Evolutionary conservation across 345 rosid species (phyloP), one percentile per base, ranked within the genome.

Genomic region (Lepidium didymum): DNA sequence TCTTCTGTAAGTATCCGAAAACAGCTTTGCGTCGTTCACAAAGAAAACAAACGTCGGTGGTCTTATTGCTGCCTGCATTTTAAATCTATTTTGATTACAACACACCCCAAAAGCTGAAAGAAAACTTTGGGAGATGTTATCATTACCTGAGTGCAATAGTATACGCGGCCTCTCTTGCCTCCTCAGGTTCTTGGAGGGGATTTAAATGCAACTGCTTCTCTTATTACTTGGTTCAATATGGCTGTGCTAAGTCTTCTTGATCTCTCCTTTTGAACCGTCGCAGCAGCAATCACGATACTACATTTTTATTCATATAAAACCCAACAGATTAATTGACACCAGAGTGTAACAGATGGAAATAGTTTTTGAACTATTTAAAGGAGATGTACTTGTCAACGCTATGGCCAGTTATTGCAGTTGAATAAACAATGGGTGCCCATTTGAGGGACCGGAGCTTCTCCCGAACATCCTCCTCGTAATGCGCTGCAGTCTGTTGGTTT

Each of bases 1-100:
- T 44, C 92, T 86, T 23, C 94, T 85, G 73, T 90, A 93, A 10
- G 96, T 90, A 74, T 93, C 97, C 3, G 96, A 82, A 56, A 93
- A 93, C 53, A 93, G 84, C 78, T 84, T 93, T 56, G 96, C 80
- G 41, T 93, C 97, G 70, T 93, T 93, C 31, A 90, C 96, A 55
- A 93, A 93, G 88, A 90, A 88, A 64, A 93, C 97, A 72, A 93
- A 93, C 49, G 96, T 90, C 41, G 98, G 98, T 36, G 96, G 98
- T 74, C 98, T 88, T 57, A 90, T 81, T 53, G 94, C 98, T 68
- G 98, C 98, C 98, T 90, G 90, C 80, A 78, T 54, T 63, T 33
- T 63, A 42, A 53, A 54, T 37, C 34, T 10, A 9, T 55, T 11
- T 42, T 34, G n/a, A 33, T 6, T 53, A 14, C 23, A 18, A n/a